Evolutionary conservation across 306 rosid genomes (phyloP).

Genomic region (Sindora glabra): DNA sequence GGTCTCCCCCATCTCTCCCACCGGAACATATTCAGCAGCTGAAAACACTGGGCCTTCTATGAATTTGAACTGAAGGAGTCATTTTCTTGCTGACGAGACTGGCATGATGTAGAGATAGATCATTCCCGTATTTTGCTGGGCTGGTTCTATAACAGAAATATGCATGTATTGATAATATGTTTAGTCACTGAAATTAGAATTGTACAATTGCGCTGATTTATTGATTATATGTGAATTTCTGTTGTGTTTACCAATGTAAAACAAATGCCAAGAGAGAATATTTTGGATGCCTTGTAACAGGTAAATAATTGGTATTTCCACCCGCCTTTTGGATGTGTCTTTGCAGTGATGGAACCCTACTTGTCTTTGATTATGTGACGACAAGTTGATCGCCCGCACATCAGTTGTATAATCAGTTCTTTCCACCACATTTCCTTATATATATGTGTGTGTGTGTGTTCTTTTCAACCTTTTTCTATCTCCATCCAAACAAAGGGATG

Average conservation of each 20-base stretch:
- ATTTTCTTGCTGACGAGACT: constrained; percentile 23
- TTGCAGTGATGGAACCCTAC: no score
- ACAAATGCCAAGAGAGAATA: constrained; percentile 19
- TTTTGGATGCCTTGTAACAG: constrained; percentile 18
- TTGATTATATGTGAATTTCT: constrained; percentile 23
- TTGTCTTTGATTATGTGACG: no score
- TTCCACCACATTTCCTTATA: no score
- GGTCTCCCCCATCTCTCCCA: constrained; percentile 85
- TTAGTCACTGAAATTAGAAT: constrained; percentile 17
- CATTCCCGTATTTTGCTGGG: constrained; percentile 18
- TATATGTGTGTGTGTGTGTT: no score
- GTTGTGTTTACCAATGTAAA: constrained; percentile 21
- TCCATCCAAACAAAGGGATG: no score
- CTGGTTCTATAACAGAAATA: constrained; percentile 11
- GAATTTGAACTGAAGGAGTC: constrained; percentile 20
- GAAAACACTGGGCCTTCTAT: constrained; percentile 80
- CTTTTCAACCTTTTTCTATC: no score
- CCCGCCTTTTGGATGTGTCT: background rate
- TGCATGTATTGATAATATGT: constrained; percentile 11
- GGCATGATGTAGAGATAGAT: constrained; percentile 14
- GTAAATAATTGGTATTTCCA: constrained; percentile 18
- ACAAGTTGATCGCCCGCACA: no score
- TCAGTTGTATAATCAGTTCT: no score
- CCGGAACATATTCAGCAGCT: constrained; percentile 90
- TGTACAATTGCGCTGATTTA: constrained; percentile 22